Conservation (phyloP, 192 early-diverging fungal species). For the Umbelopsis sp. region DNA sequence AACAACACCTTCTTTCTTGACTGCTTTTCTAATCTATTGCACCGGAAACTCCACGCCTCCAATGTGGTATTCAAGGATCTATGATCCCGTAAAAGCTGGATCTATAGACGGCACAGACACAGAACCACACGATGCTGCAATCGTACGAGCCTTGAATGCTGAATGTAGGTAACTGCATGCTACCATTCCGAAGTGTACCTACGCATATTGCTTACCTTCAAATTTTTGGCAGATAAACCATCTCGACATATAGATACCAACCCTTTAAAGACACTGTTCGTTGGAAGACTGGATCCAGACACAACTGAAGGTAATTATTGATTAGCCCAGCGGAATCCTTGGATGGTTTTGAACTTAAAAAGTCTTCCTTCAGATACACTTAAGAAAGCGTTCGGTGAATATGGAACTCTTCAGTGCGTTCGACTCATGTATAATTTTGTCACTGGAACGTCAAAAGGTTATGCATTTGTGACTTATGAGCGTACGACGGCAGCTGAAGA, state of each 20-base stretch:
- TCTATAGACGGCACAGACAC: slow-evolving; percentile 43
- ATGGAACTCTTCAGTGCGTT: slow-evolving; percentile 26
- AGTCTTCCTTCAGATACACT: slow-evolving; percentile 23
- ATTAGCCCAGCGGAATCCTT: not conserved
- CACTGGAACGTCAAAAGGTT: slow-evolving; percentile 40
- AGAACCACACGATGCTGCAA: slow-evolving; percentile 41
- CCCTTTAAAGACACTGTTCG: slow-evolving; percentile 40
- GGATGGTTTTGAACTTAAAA: not conserved
- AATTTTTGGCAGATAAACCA: slow-evolving; percentile 26
- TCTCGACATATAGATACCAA: slow-evolving; percentile 24
- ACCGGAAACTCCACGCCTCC: not conserved
- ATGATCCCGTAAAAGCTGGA: slow-evolving; percentile 40
- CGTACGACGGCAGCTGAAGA: slow-evolving; percentile 23
- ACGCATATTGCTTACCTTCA: not conserved
- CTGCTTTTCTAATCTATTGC: not conserved
- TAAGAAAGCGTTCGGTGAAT: slow-evolving; percentile 26
- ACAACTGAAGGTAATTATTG: slow-evolving; percentile 37
- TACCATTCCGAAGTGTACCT: not conserved
- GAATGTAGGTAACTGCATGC: slow-evolving; percentile 23
- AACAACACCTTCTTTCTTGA: too few relatives aligned
- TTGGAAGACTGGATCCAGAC: slow-evolving; percentile 36
- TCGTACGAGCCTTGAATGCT: slow-evolving; percentile 30
- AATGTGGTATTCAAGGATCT: slow-evolving; percentile 44
- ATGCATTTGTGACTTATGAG: slow-evolving; percentile 42
- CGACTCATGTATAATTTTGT: slow-evolving; percentile 36